Percentiles rank a stretch among this genome's conserved stretches.
phyloP scores from a whole-genome alignment of 495 filamentous ascomycete genomes.

The Lophium mytilinum region DNA sequence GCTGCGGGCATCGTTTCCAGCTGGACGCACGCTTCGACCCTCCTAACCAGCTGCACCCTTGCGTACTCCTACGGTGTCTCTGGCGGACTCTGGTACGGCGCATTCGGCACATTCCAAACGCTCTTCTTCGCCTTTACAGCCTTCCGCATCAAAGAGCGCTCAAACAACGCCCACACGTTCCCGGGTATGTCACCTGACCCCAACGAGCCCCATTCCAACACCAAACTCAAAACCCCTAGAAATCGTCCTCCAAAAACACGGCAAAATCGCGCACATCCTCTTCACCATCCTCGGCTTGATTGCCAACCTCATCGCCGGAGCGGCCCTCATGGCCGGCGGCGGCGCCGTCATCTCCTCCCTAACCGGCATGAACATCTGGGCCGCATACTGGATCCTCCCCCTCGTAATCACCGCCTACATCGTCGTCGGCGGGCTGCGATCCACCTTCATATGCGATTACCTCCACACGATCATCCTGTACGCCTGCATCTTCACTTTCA shows the following conservation, averaged over 20 bases:
- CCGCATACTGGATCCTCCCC: neutral
- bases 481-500: slow-evolving; percentile 36
- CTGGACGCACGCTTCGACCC: neutral
- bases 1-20: neutral
- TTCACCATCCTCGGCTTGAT: slow-evolving; percentile 35
- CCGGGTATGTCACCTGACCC: slow-evolving; percentile 8
- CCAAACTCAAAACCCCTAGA: neutral
- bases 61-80: slow-evolving; percentile 44
- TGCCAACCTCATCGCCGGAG: no score
- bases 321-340: neutral
- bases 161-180: slow-evolving; percentile 36
- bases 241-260: slow-evolving; percentile 35
- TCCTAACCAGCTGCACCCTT: slow-evolving; percentile 40
- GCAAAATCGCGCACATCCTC: slow-evolving; percentile 35
- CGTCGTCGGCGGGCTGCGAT: no score
- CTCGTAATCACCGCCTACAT: no score
- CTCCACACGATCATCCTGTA: neutral
- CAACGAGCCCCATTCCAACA: no score
- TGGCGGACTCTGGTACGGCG: slow-evolving; percentile 41
- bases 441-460: no score
- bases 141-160: slow-evolving; percentile 38
- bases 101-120: slow-evolving; percentile 37
- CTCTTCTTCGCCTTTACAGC: slow-evolving; percentile 39
- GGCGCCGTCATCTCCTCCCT: neutral
- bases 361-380: neutral